A percentile compares a stretch with the other conserved stretches of the same genome.
Conservation (phyloP, 2,329 filamentous ascomycete species). For the Aureobasidium sp. region DNA sequence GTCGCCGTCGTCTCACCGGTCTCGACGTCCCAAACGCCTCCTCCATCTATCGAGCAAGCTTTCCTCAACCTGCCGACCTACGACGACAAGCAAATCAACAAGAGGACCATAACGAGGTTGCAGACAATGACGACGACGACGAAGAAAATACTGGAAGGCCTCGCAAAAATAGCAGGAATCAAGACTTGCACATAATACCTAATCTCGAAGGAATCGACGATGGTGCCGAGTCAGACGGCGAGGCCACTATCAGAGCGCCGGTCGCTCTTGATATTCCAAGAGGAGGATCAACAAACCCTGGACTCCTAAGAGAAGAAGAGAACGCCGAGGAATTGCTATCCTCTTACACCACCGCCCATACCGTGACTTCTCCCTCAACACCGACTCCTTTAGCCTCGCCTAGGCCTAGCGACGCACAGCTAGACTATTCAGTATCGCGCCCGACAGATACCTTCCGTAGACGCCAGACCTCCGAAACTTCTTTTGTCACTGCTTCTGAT, state of each 20-base stretch:
- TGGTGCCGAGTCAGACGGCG: constrained; percentile 15
- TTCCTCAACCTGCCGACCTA: constrained; percentile 31
- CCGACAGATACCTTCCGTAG: constrained; percentile 1
- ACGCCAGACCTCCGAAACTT: constrained; percentile 1
- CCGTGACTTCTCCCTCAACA: background rate
- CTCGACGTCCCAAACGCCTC: constrained; percentile 32
- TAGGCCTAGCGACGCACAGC: background rate
- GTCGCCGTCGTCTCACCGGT: constrained; percentile 33
- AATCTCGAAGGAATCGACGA: constrained; percentile 11
- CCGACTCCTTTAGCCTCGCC: background rate
- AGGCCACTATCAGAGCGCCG: constrained; percentile 19
- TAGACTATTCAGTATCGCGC: background rate
- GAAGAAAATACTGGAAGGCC: constrained; percentile 5
- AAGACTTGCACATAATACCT: background rate
- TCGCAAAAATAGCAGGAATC: background rate
- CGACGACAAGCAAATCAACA: constrained; percentile 8
- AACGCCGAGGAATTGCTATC: constrained; percentile 14
- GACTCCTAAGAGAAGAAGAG: background rate
- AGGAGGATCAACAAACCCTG: constrained; percentile 5
- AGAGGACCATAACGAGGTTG: constrained; percentile 17
- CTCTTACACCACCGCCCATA: constrained; percentile 10
- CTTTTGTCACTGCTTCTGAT: constrained; percentile 7
- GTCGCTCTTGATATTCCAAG: constrained; percentile 26
- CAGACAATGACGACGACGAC: constrained; percentile 20
- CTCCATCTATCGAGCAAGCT: constrained; percentile 31